Evolutionary conservation across 768 basidiomycete genomes (phyloP).

Genomic region (Russula dissimulans): DNA sequence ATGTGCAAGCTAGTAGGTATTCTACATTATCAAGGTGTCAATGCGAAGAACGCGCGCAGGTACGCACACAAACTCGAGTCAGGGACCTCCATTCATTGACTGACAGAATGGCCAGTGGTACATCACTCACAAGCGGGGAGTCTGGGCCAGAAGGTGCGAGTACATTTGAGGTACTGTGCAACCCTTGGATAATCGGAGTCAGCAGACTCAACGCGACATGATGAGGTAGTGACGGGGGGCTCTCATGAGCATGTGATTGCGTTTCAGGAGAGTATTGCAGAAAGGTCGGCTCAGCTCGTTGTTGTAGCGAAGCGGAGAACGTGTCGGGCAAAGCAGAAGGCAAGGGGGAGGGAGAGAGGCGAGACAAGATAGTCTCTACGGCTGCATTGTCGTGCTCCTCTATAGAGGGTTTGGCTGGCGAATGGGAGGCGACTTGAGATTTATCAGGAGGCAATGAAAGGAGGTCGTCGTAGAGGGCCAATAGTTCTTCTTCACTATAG

Average conservation of each 20-base stretch:
- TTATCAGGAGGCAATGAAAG: constrained; percentile 22
- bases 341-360: background rate
- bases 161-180: background rate
- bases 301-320: constrained; percentile 3
- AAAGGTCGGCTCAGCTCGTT: background rate
- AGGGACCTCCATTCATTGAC: constrained; percentile 33
- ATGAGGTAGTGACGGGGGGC: background rate
- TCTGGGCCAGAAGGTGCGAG: background rate
- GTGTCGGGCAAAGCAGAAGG: background rate
- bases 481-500: constrained; percentile 32
- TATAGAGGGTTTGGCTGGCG: constrained; percentile 4
- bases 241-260: background rate
- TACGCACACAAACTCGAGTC: constrained; percentile 48
- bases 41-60: constrained; percentile 30
- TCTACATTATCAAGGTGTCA: background rate
- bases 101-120: constrained; percentile 32
- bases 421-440: constrained; percentile 6
- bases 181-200: background rate
- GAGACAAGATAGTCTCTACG: constrained; percentile 28
- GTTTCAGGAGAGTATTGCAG: background rate
- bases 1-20: constrained; percentile 33
- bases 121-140: background rate
- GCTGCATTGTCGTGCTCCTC: constrained; percentile 16
- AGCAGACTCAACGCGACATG: background rate
- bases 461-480: constrained; percentile 35